Conservation (phyloP, 2,329 filamentous ascomycete species). For the Cladosporium sphaerospermum region DNA sequence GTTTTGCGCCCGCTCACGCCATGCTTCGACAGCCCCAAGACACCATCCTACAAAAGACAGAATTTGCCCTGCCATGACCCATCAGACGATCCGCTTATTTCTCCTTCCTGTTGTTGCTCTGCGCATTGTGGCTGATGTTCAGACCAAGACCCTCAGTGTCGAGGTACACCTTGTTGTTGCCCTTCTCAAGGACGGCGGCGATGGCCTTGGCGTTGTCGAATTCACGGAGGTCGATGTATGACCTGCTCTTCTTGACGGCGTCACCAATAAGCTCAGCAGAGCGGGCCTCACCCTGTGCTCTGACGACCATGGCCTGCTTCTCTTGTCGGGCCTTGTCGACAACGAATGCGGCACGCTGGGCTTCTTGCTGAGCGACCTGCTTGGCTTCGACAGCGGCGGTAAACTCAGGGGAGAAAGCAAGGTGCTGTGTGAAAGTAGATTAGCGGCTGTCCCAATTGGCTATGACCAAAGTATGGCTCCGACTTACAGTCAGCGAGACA, state of each 20-base stretch:
- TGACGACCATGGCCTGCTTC: slow-evolving; percentile 98
- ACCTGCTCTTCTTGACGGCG: slow-evolving; percentile 98
- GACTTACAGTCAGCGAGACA: slow-evolving; percentile 70
- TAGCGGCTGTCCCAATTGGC: slow-evolving; percentile 7
- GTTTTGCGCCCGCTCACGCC: slow-evolving; percentile 11
- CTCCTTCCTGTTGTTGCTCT: slow-evolving; percentile 12
- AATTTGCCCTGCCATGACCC: neutral
- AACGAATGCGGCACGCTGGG: slow-evolving; percentile 91
- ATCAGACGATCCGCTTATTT: neutral
- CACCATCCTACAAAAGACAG: slow-evolving; percentile 6
- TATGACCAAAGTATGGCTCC: neutral
- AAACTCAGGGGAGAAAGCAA: slow-evolving; percentile 64
- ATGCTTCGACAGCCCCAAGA: neutral
- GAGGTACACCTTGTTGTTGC: slow-evolving; percentile 89
- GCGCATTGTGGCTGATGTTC: slow-evolving; percentile 57
- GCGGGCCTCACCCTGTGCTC: slow-evolving; percentile 96
- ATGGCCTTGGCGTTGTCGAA: slow-evolving; percentile 93
- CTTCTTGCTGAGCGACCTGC: slow-evolving; percentile 77
- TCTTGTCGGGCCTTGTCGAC: slow-evolving; percentile 99
- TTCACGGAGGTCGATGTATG: slow-evolving; percentile 94
- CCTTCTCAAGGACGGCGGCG: slow-evolving; percentile 80
- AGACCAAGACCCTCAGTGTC: slow-evolving; percentile 86
- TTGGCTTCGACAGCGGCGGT: slow-evolving; percentile 64
- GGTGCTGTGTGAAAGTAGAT: slow-evolving; percentile 42
- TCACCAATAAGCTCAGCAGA: slow-evolving; percentile 97